Evolutionary conservation across 1,284 basidiomycete species (phyloP).

Genomic region (Ceratobasidium sp.): DNA sequence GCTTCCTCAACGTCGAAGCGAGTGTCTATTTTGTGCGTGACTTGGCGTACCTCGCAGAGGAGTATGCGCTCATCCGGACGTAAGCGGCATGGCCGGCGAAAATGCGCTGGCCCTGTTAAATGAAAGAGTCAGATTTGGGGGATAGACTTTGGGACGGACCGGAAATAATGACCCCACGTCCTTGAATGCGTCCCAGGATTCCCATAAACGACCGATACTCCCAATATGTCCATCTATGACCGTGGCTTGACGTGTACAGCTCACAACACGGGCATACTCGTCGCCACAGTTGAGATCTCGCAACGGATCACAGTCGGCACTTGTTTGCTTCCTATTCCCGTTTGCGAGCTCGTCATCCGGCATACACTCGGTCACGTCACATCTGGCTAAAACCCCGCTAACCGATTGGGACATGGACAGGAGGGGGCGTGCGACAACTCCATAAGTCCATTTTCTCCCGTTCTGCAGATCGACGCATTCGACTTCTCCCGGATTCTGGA

Average conservation of each 20-base stretch:
- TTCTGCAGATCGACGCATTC: constrained; percentile 25
- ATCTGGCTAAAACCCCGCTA: constrained; percentile 8
- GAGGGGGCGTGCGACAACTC: constrained; percentile 1
- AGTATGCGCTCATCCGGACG: no score
- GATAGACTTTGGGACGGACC: no score
- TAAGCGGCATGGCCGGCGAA: no score
- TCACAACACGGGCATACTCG: no score
- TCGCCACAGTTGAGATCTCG: constrained; percentile 6
- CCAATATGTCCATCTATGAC: neutral
- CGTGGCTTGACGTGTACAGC: neutral
- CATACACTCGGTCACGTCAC: neutral
- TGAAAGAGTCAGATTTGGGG: no score
- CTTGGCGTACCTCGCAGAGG: neutral
- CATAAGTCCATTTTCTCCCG: constrained; percentile 26
- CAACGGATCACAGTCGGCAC: constrained; percentile 25
- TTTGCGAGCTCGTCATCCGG: neutral
- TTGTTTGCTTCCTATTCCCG: constrained; percentile 20
- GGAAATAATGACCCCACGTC: no score
- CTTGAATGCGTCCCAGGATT: neutral
- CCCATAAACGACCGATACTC: neutral
- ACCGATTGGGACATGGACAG: constrained; percentile 7
- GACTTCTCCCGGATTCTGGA: neutral
- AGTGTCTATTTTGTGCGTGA: neutral
- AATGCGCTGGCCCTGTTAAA: no score
- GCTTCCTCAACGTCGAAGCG: neutral